phyloP scores from a whole-genome alignment of 352 stramenopile genomes.

The Thalassiosira tumida region DNA sequence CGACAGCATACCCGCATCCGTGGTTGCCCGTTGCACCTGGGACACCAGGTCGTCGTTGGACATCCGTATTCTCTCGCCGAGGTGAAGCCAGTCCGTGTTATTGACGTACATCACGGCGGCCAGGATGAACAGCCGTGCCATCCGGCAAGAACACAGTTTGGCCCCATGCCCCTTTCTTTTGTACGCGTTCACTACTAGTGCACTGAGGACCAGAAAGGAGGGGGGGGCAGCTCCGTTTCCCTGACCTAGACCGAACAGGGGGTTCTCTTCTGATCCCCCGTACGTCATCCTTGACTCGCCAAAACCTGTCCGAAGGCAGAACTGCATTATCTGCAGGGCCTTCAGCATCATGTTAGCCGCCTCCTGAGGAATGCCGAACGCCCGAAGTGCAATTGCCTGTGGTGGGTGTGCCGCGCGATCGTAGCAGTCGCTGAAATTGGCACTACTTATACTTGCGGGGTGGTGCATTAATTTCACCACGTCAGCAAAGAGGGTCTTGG shows the following conservation, averaged over 20 bases:
- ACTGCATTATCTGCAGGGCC: constrained; percentile 47
- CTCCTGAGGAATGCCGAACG: not conserved
- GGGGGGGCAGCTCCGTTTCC: constrained; percentile 37
- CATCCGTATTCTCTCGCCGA: constrained; percentile 13
- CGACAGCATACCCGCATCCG: not conserved
- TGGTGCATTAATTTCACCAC: constrained; percentile 1
- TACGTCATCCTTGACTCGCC: constrained; percentile 8
- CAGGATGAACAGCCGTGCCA: not conserved
- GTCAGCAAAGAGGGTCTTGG: constrained; percentile 33
- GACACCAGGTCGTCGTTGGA: not conserved
- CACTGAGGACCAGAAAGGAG: constrained; percentile 17
- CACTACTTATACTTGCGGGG: not conserved
- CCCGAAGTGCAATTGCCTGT: constrained; percentile 9
- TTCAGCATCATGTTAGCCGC: not conserved
- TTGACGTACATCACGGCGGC: constrained; percentile 41
- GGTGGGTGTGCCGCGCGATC: constrained; percentile 20
- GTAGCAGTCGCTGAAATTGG: constrained; percentile 41
- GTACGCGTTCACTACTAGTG: constrained; percentile 47
- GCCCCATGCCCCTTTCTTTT: constrained; percentile 24
- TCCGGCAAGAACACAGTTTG: constrained; percentile 3
- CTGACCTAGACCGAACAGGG: constrained; percentile 12
- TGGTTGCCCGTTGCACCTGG: not conserved
- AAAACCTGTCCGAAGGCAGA: constrained; percentile 56
- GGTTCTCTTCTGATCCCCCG: not conserved
- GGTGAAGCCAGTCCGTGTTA: constrained; percentile 43